Evolutionary conservation across 352 stramenopile species (phyloP), one percentile per base, ranked within the genome.

Genomic region (Phytophthora litchii): DNA sequence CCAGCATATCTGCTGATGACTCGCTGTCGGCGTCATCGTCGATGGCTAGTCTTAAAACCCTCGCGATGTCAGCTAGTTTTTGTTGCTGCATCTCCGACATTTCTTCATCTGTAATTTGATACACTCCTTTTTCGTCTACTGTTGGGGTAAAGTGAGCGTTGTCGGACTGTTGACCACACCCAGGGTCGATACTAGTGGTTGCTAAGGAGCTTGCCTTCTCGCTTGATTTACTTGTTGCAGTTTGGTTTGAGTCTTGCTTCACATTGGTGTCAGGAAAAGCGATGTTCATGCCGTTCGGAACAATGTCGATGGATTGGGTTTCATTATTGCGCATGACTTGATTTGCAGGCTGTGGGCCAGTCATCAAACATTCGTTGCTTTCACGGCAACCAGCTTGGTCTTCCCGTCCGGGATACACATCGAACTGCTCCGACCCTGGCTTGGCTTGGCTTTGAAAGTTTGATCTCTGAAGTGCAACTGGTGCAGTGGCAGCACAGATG

Each of bases 1-100:
- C 59, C 14, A 82, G 25, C 25, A 79, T 63, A 19, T 77, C 72
- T n/a, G 61, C 55, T 0, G 70, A 82, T 10, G 54, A 67, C 13
- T 64, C 60, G n/a, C 70, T 82, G 13, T 68, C 62, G 17, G 62
- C 17, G 9, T 63, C 64, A 42, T 64, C 31, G 29, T 60, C 55
- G 13, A 50, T 46, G 16, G 60, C 64, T 2, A 79, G 31, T 13
- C 40, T 54, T 16, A 77, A 29, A 36, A 65, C 32, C 17, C 63
- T 64, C 31, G 59, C 60, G 19, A 60, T 51, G 2, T 67, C 53
- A 12, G 61, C 59, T 17, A 74, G 35, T 31, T 56, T 52, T 54
- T 60, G 45, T 27, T 58, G 55, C 16, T 76, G 63, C 14, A 67
- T 60, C 21, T 60, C 47, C 13, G 38, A 48, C 27, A 67, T 19